These are phyloP conservation scores for Gynostemma pentaphyllum DNA, from an alignment of 306 rosid genomes.

Conservation along the genomic window DNA sequence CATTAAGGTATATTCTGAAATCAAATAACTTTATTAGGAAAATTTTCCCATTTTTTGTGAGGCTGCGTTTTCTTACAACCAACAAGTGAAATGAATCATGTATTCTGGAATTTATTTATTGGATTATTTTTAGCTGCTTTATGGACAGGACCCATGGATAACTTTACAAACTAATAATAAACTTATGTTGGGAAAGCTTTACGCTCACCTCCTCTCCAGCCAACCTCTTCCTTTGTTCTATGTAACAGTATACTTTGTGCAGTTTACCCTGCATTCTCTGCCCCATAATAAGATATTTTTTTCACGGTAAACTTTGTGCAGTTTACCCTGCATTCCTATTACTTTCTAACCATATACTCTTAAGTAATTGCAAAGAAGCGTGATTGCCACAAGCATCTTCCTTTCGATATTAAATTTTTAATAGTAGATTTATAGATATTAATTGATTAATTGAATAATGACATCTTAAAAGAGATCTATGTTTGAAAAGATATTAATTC, in stretches of 20 bases:
- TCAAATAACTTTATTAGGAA: not conserved
- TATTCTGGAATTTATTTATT: not conserved
- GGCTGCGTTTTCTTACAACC: not conserved
- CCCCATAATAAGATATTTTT: not conserved
- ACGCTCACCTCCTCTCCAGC: not conserved
- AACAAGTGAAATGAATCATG: not conserved
- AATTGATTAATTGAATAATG: not conserved
- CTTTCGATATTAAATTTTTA: too few species aligned
- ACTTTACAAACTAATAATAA: not conserved
- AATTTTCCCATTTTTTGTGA: not conserved
- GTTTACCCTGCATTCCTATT: too few species aligned
- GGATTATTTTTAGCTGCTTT: not conserved
- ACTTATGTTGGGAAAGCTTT: not conserved
- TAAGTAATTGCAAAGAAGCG: too few species aligned
- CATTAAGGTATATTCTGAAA: slow-evolving; percentile 45
- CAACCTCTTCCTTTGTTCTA: not conserved
- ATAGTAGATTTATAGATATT: not conserved
- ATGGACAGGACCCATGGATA: not conserved
- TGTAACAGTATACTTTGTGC: not conserved
- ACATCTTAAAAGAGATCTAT: not conserved
- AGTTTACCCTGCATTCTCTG: not conserved
- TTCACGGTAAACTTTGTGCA: too few species aligned
- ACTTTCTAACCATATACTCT: too few species aligned
- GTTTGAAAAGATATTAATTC: not conserved
- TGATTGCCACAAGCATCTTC: too few species aligned